Evolutionary conservation across 2,329 filamentous ascomycete genomes (phyloP).

Genomic region (Diaporthe caulivora): DNA sequence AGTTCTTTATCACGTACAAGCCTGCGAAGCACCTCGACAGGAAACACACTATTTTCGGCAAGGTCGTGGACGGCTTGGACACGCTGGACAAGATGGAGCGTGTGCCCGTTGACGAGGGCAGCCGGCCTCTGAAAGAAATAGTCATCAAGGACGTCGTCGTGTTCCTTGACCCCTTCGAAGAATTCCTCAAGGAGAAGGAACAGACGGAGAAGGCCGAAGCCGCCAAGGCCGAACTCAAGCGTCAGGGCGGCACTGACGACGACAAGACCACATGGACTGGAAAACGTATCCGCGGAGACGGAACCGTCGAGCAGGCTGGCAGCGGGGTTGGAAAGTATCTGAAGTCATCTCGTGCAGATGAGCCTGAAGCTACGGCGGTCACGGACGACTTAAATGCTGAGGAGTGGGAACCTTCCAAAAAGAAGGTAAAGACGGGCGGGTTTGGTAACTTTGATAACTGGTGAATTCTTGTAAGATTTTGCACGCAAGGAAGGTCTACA

Average conservation of each 20-base stretch:
- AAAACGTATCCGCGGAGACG: conserved; percentile 82
- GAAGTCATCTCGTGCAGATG: conserved; percentile 64
- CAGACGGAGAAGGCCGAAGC: conserved; percentile 71
- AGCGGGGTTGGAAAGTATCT: conserved; percentile 84
- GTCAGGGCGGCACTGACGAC: conserved; percentile 82
- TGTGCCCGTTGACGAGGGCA: conserved; percentile 79
- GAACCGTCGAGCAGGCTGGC: conserved; percentile 61
- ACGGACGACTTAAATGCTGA: conserved; percentile 69
- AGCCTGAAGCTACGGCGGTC: conserved; percentile 45
- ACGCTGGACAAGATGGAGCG: conserved; percentile 82
- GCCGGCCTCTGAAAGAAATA: conserved; percentile 82
- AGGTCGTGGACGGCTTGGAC: conserved; percentile 81
- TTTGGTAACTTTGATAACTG: conserved; percentile 97
- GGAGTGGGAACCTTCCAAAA: conserved; percentile 79
- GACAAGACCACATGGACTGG: conserved; percentile 96
- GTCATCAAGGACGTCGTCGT: conserved; percentile 85
- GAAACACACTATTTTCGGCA: conserved; percentile 97
- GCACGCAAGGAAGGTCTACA: conserved; percentile 18
- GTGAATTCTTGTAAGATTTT: conserved; percentile 59
- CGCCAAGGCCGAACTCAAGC: conserved; percentile 71
- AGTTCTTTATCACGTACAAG: conserved; percentile 95
- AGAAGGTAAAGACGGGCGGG: conserved; percentile 82
- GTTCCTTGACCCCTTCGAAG: conserved; percentile 94
- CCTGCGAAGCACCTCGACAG: conserved; percentile 86
- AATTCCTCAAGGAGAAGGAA: conserved; percentile 83